These are phyloP conservation scores for Streptanthus diversifolius DNA, from an alignment of 345 rosid genomes.

Conservation along the genomic window DNA sequence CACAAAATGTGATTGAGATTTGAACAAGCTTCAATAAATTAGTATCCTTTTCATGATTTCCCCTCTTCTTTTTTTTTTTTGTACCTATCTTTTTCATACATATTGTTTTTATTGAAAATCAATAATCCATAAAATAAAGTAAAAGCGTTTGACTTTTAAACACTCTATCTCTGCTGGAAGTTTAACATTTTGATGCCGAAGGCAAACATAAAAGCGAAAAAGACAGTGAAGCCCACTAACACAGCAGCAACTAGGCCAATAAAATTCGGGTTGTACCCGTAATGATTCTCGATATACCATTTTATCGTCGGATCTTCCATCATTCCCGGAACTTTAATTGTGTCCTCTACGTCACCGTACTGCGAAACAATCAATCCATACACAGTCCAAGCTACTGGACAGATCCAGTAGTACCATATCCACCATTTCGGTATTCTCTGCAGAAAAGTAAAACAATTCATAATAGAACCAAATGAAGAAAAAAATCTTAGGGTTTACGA, in stretches of 20 bases:
- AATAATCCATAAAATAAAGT: background rate
- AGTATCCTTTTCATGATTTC: background rate
- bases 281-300: constrained; percentile 46
- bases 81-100: background rate
- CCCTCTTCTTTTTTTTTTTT: background rate
- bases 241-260: constrained; percentile 63
- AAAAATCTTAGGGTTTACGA: background rate
- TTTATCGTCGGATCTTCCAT: constrained; percentile 32
- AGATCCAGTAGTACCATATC: constrained; percentile 93
- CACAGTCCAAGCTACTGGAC: constrained; percentile 85
- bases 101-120: background rate
- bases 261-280: constrained; percentile 59
- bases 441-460: background rate
- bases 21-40: background rate
- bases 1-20: background rate
- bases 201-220: constrained; percentile 72
- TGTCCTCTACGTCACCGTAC: constrained; percentile 52
- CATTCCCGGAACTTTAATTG: constrained; percentile 46
- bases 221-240: constrained; percentile 54
- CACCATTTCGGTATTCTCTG: constrained; percentile 77
- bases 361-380: constrained; percentile 66
- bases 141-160: background rate
- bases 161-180: constrained; percentile 63
- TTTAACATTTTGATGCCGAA: constrained; percentile 67
- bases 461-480: background rate